Percentiles rank a stretch among this genome's conserved stretches.
Evolutionary conservation across 2,329 filamentous ascomycete species (phyloP).

Genomic region (Ophiobolus disseminans): DNA sequence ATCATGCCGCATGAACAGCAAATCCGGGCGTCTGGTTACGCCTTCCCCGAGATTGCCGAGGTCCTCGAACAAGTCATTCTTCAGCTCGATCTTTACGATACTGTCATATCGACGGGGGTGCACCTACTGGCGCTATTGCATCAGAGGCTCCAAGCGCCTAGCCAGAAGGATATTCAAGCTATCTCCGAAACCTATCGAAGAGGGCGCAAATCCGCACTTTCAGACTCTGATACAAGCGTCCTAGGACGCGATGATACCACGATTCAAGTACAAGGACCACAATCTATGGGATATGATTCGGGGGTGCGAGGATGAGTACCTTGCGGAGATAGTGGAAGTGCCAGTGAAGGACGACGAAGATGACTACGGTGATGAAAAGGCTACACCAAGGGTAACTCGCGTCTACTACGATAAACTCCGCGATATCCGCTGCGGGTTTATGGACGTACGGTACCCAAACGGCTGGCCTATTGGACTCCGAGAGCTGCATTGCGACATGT

Average conservation of each 20-base stretch:
- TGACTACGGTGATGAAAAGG: not conserved
- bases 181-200: conserved; percentile 6
- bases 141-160: not conserved
- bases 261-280: not conserved
- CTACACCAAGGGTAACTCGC: not conserved
- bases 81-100: not conserved
- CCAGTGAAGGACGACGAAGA: not conserved
- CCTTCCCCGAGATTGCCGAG: not conserved
- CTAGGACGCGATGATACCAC: conserved; percentile 23
- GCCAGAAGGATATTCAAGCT: not conserved
- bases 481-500: not conserved
- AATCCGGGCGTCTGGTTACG: too few species aligned
- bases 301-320: not conserved
- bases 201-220: conserved; percentile 4
- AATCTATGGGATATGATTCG: not conserved
- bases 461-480: not conserved
- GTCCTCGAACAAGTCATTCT: not conserved
- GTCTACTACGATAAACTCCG: not conserved
- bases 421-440: not conserved
- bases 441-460: not conserved
- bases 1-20: too few species aligned
- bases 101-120: not conserved
- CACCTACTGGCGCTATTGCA: not conserved
- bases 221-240: conserved; percentile 27
- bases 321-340: not conserved